Conservation (phyloP, 2,329 filamentous ascomycete species). For the Chaetomiaceae sp. region DNA sequence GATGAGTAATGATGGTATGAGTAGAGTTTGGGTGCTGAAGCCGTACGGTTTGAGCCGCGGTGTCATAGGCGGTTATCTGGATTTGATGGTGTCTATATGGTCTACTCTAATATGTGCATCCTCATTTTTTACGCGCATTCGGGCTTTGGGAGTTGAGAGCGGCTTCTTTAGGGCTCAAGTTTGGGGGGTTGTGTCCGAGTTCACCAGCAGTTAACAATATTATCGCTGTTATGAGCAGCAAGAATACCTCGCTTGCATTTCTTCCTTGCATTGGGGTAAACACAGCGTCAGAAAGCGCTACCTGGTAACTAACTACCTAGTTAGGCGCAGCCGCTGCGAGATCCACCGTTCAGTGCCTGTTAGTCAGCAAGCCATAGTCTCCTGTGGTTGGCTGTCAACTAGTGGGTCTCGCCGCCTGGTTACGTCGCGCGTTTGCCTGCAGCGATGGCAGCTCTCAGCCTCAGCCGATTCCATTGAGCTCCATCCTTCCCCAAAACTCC, state of each 20-base stretch:
- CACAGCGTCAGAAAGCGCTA: no score
- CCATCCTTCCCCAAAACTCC: constrained; percentile 17
- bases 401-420: constrained; percentile 25
- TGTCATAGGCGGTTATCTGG: neutral
- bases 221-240: no score
- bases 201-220: no score
- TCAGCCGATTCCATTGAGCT: constrained; percentile 24
- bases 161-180: neutral
- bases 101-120: constrained; percentile 5
- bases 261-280: no score
- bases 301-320: no score
- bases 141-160: neutral
- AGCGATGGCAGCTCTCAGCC: constrained; percentile 21
- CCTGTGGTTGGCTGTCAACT: constrained; percentile 7
- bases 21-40: neutral
- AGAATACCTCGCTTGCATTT: no score
- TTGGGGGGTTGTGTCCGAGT: no score
- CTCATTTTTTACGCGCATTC: neutral
- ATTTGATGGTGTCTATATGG: neutral
- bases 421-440: constrained; percentile 32
- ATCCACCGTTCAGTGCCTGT: no score
- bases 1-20: constrained; percentile 55
- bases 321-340: no score
- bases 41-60: no score
- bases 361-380: constrained; percentile 7